phyloP scores from a whole-genome alignment of 1,284 basidiomycete species.

The Athelia psychrophila region DNA sequence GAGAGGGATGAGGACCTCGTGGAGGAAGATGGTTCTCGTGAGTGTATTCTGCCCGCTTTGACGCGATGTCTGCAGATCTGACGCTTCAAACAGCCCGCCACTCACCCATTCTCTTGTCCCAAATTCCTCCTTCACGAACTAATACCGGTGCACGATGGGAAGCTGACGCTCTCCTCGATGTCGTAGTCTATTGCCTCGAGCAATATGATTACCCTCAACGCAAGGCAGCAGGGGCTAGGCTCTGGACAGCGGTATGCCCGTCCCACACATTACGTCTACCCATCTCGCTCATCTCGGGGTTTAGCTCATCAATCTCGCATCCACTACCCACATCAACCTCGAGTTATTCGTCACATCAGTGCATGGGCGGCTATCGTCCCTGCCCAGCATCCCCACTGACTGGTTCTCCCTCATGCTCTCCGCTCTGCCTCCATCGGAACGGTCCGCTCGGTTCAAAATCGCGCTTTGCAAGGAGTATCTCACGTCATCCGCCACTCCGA shows the following conservation, averaged over 20 bases:
- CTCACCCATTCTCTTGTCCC: constrained; percentile 59
- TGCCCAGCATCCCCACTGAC: constrained; percentile 25
- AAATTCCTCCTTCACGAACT: constrained; percentile 59
- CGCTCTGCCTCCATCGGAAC: constrained; percentile 35
- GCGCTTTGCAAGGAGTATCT: constrained; percentile 45
- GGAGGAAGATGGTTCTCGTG: constrained; percentile 30
- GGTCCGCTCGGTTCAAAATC: constrained; percentile 45
- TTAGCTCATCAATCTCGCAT: constrained; percentile 55
- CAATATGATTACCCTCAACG: constrained; percentile 38
- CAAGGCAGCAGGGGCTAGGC: constrained; percentile 40
- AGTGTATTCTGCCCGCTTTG: constrained; percentile 6
- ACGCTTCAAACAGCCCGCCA: constrained; percentile 38
- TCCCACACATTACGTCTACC: constrained; percentile 2
- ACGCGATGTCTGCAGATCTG: constrained; percentile 2
- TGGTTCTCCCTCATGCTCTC: constrained; percentile 37
- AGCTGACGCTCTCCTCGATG: constrained; percentile 50
- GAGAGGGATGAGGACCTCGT: constrained; percentile 54
- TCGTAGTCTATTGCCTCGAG: constrained; percentile 49
- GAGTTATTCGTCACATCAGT: constrained; percentile 46
- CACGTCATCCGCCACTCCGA: constrained; percentile 17
- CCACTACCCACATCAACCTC: constrained; percentile 45
- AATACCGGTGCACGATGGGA: constrained; percentile 53
- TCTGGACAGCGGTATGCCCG: constrained; percentile 41
- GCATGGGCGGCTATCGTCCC: constrained; percentile 39
- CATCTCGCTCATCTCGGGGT: constrained; percentile 6